phyloP scores from a whole-genome alignment of 495 filamentous ascomycete species.

The Daldinia vernicosa region DNA sequence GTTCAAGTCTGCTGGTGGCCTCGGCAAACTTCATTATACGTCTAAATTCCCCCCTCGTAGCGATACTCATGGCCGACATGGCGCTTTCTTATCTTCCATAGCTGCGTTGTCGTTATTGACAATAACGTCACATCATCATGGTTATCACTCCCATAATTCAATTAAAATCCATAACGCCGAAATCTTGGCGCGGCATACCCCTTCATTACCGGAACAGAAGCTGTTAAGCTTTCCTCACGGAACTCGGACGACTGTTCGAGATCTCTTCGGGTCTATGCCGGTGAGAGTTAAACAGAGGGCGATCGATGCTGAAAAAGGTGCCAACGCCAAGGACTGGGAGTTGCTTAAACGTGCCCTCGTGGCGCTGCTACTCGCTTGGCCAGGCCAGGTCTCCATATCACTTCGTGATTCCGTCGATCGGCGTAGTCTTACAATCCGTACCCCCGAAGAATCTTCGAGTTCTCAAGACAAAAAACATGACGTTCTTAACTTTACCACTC shows the following conservation, averaged over 20 bases:
- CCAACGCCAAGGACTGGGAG: conserved; percentile 68
- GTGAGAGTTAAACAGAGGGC: conserved; percentile 89
- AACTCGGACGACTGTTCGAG: conserved; percentile 80
- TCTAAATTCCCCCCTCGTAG: conserved; percentile 68
- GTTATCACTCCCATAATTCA: conserved; percentile 71
- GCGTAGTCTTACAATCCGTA: conserved; percentile 32
- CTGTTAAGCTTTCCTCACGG: conserved; percentile 70
- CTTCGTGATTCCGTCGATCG: conserved; percentile 51
- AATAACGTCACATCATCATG: conserved; percentile 77
- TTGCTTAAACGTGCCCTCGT: conserved; percentile 66
- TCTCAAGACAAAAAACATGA: conserved; percentile 14
- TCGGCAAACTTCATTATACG: conserved; percentile 83
- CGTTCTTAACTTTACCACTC: conserved; percentile 39
- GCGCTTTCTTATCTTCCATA: conserved; percentile 80
- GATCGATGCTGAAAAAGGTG: conserved; percentile 64
- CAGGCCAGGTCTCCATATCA: conserved; percentile 53
- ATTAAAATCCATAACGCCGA: conserved; percentile 76
- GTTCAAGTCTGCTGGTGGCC: conserved; percentile 73
- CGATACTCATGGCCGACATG: conserved; percentile 71
- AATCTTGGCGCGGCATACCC: conserved; percentile 71
- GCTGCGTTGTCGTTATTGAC: conserved; percentile 79
- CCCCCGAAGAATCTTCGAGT: conserved; percentile 17
- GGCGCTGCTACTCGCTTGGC: conserved; percentile 74
- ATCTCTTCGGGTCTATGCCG: conserved; percentile 95
- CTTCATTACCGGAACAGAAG: conserved; percentile 69